phyloP scores from a whole-genome alignment of 108 stramenopile species.

The Skeletonema potamos region DNA sequence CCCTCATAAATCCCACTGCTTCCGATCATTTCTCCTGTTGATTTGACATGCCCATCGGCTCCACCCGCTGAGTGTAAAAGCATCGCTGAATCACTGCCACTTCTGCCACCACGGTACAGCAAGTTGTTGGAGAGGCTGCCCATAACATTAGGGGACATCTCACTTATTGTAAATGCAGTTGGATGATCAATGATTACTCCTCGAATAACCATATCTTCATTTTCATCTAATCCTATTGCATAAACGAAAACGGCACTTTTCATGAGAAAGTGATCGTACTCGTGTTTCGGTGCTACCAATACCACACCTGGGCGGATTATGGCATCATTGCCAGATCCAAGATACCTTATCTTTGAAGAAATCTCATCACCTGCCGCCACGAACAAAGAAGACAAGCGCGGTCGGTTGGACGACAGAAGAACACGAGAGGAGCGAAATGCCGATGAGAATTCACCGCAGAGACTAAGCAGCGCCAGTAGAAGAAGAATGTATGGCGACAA shows the following conservation, averaged over 20 bases:
- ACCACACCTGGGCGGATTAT: slow-evolving; percentile 74
- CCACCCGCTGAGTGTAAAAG: slow-evolving; percentile 69
- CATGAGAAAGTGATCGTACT: slow-evolving; percentile 78
- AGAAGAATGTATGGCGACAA: neutral
- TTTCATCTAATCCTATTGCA: slow-evolving; percentile 70
- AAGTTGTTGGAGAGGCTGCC: slow-evolving; percentile 50
- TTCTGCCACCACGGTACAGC: slow-evolving; percentile 74
- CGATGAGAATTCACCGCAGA: neutral
- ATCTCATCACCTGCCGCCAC: neutral
- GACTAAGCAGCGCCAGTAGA: neutral
- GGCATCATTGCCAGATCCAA: slow-evolving; percentile 71
- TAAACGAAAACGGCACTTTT: slow-evolving; percentile 76
- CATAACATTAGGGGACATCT: slow-evolving; percentile 63
- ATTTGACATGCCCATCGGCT: slow-evolving; percentile 33
- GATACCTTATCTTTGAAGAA: slow-evolving; percentile 33
- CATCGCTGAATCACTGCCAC: slow-evolving; percentile 60
- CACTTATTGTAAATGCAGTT: slow-evolving; percentile 78
- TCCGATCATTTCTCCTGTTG: slow-evolving; percentile 60
- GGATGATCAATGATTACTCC: slow-evolving; percentile 85
- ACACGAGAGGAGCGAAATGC: neutral
- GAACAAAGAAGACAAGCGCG: neutral
- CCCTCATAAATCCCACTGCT: slow-evolving; percentile 75
- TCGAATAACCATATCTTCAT: slow-evolving; percentile 72
- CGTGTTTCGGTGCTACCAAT: slow-evolving; percentile 70
- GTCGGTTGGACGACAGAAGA: neutral